Percentiles rank a stretch among this genome's conserved stretches.
These are phyloP conservation scores for Chalaropsis ovoidea DNA, from an alignment of 2,329 filamentous ascomycete species.

Conservation along the genomic window DNA sequence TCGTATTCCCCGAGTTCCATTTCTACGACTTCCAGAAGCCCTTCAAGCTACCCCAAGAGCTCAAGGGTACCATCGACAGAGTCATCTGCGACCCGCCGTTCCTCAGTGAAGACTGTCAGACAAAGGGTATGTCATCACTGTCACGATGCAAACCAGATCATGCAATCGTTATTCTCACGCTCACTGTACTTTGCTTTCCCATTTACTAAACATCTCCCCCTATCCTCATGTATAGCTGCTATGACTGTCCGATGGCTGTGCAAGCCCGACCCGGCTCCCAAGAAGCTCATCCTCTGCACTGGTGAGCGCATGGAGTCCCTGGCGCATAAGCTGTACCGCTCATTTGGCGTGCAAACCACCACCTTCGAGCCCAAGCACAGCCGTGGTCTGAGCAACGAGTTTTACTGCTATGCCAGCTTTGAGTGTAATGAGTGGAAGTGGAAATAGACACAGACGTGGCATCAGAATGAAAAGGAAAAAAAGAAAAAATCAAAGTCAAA, in stretches of 20 bases:
- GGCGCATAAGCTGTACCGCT: constrained; percentile 56
- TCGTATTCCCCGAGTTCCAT: constrained; percentile 62
- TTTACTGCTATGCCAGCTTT: constrained; percentile 70
- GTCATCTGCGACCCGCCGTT: constrained; percentile 73
- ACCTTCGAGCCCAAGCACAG: constrained; percentile 59
- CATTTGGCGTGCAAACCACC: constrained; percentile 53
- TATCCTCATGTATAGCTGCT: constrained; percentile 43
- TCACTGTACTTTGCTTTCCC: not conserved
- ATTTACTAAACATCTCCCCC: not conserved
- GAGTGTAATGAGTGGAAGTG: constrained; percentile 48
- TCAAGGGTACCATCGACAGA: constrained; percentile 57
- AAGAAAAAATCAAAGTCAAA: not conserved
- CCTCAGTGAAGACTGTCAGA: constrained; percentile 69
- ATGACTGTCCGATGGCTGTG: constrained; percentile 66
- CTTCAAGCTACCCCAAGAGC: constrained; percentile 50
- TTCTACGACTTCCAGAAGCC: constrained; percentile 66
- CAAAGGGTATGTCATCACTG: constrained; percentile 48
- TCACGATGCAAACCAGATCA: not conserved
- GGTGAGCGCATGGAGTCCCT: constrained; percentile 64
- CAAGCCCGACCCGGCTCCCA: constrained; percentile 33
- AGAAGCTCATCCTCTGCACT: constrained; percentile 58
- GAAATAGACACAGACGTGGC: constrained; percentile 28
- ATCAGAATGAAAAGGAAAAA: constrained; percentile 22
- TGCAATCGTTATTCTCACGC: not conserved
- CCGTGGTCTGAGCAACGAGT: constrained; percentile 70